These are phyloP conservation scores for Annulohypoxylon truncatum DNA, from an alignment of 2,329 filamentous ascomycete genomes.

Conservation along the genomic window DNA sequence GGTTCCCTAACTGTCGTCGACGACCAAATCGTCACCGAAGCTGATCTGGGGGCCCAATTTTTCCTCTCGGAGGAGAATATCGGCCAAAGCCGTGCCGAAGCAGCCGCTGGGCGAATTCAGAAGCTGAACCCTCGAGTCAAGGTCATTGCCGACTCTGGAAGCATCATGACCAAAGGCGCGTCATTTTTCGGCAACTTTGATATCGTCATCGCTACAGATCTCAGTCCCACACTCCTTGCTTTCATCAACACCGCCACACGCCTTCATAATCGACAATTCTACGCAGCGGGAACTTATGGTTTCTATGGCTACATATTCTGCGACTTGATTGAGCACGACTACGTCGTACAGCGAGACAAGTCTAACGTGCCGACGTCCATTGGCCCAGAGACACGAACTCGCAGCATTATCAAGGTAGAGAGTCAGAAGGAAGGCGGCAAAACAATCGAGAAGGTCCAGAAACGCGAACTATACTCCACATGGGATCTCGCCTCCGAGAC, in stretches of 20 bases:
- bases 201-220: constrained; percentile 89
- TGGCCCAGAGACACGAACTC: constrained; percentile 78
- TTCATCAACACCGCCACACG: constrained; percentile 89
- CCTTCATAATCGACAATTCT: constrained; percentile 82
- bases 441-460: constrained; percentile 85
- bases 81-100: constrained; percentile 86
- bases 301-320: constrained; percentile 96
- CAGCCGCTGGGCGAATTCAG: constrained; percentile 80
- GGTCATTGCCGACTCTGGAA: constrained; percentile 75
- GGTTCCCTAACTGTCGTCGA: constrained; percentile 91
- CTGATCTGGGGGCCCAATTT: constrained; percentile 86
- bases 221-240: constrained; percentile 78
- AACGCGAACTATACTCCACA: constrained; percentile 90
- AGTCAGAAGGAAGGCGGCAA: constrained; percentile 78
- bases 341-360: constrained; percentile 85
- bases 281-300: constrained; percentile 87
- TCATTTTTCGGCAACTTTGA: constrained; percentile 85
- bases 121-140: constrained; percentile 91
- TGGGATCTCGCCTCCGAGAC: constrained; percentile 84
- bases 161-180: constrained; percentile 74
- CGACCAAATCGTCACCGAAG: constrained; percentile 77
- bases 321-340: constrained; percentile 91
- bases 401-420: constrained; percentile 77
- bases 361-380: constrained; percentile 75
- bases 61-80: constrained; percentile 77